Evolutionary conservation across 148 eudicot species (phyloP).

Genomic region (Camellia sinensis): DNA sequence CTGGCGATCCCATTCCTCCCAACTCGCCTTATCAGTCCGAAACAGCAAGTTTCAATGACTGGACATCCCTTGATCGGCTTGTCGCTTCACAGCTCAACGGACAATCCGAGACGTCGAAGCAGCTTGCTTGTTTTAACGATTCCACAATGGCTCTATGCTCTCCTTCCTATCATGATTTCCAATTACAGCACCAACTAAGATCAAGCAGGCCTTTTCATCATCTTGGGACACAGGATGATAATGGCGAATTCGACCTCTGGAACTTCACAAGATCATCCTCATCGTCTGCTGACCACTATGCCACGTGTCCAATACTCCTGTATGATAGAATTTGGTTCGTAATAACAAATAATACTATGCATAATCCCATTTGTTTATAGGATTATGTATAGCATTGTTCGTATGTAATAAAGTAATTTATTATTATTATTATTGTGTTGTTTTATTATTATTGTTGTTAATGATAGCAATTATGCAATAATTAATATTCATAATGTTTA

Average conservation of each 20-base stretch:
- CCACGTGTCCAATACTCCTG: background rate
- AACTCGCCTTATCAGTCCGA: slow-evolving; percentile 10
- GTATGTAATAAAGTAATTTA: no score
- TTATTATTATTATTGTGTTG: no score
- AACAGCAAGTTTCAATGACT: background rate
- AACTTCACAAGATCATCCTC: background rate
- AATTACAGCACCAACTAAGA: background rate
- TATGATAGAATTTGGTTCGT: background rate
- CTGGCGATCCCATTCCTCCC: background rate
- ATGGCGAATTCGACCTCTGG: slow-evolving; percentile 1
- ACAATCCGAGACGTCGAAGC: background rate
- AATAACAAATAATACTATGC: background rate
- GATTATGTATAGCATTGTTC: no score
- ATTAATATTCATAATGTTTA: background rate
- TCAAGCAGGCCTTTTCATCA: slow-evolving; percentile 4
- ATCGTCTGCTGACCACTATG: background rate
- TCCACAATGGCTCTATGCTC: background rate
- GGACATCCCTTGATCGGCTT: slow-evolving; percentile 19
- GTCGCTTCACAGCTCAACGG: slow-evolving; percentile 20
- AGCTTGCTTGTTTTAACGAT: background rate
- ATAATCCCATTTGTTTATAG: no score
- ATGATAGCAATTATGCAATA: background rate
- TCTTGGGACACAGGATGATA: background rate
- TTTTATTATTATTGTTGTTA: no score
- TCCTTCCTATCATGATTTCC: background rate